A percentile compares a stretch with the other conserved stretches of the same genome.
Evolutionary conservation across 768 basidiomycete species (phyloP).

Genomic region (Mycena capillaripes): DNA sequence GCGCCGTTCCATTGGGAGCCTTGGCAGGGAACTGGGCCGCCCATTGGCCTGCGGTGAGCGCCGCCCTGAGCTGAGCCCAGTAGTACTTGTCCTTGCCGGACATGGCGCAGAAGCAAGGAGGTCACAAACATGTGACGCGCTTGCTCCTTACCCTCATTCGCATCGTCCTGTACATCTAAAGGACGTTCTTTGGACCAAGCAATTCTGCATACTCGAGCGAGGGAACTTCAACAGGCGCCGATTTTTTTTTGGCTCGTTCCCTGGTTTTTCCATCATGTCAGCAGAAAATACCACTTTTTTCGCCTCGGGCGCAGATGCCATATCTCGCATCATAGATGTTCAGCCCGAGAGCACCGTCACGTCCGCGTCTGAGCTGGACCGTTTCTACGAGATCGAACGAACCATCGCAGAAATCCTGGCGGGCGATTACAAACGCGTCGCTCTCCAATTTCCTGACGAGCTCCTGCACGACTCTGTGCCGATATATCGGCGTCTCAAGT

Average conservation of each 20-base stretch:
- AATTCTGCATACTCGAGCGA: neutral
- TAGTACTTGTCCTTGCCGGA: slow-evolving; percentile 79
- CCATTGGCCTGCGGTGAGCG: slow-evolving; percentile 85
- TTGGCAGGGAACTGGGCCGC: slow-evolving; percentile 71
- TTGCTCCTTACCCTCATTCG: slow-evolving; percentile 1
- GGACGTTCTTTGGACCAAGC: neutral
- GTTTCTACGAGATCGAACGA: slow-evolving; percentile 82
- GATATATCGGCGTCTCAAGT: slow-evolving; percentile 79
- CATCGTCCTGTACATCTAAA: neutral
- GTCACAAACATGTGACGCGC: slow-evolving; percentile 22
- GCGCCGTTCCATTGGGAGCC: slow-evolving; percentile 60
- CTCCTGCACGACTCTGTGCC: slow-evolving; percentile 89
- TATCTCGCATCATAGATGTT: slow-evolving; percentile 67
- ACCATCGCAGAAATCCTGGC: slow-evolving; percentile 72
- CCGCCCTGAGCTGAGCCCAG: slow-evolving; percentile 79
- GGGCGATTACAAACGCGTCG: slow-evolving; percentile 83
- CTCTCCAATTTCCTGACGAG: slow-evolving; percentile 97
- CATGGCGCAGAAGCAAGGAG: slow-evolving; percentile 17
- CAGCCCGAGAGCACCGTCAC: slow-evolving; percentile 54
- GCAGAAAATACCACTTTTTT: slow-evolving; percentile 59
- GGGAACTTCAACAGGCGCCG: neutral
- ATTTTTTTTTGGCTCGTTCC: too few relatives aligned
- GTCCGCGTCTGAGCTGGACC: slow-evolving; percentile 60
- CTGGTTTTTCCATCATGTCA: slow-evolving; percentile 23
- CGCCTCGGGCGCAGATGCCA: slow-evolving; percentile 74